Evolutionary conservation across 441 rosid species (phyloP).

Genomic region (Erodium trifolium): DNA sequence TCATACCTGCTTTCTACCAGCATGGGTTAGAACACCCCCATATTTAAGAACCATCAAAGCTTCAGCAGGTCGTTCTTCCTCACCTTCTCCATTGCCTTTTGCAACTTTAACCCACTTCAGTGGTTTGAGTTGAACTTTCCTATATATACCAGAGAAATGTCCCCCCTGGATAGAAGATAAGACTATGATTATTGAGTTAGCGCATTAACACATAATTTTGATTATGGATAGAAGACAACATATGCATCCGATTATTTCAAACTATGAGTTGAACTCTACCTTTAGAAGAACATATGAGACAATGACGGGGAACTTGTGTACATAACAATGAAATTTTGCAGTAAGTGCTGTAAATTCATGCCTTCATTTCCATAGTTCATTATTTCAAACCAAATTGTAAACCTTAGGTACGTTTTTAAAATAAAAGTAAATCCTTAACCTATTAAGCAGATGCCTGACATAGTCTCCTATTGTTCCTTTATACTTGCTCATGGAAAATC

Average conservation of each 20-base stretch:
- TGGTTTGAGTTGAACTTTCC: slow-evolving; percentile 99
- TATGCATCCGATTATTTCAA: too few species aligned
- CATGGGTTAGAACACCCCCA: slow-evolving; percentile 99
- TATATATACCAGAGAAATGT: slow-evolving; percentile 97
- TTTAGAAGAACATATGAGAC: background rate
- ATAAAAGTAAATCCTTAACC: background rate
- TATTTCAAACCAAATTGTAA: background rate
- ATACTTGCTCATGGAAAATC: background rate
- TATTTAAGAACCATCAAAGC: slow-evolving; percentile 99
- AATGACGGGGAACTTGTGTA: background rate
- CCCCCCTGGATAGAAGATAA: slow-evolving; percentile 66
- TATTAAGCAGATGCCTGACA: background rate
- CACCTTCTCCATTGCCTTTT: slow-evolving; percentile 75
- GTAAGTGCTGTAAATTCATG: background rate
- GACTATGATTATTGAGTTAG: background rate
- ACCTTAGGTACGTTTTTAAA: background rate
- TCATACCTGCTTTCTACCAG: slow-evolving; percentile 98
- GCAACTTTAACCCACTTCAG: slow-evolving; percentile 81
- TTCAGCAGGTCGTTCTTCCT: slow-evolving; percentile 89
- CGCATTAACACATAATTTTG: too few species aligned
- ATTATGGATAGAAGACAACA: too few species aligned
- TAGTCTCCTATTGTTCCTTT: background rate
- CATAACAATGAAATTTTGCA: background rate
- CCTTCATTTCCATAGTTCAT: background rate
- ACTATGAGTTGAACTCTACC: background rate